A percentile compares a stretch with the other conserved stretches of the same genome.
Conservation (phyloP, 805 yeast species). For the baker's yeast (Saccharomyces cerevisiae) region DNA sequence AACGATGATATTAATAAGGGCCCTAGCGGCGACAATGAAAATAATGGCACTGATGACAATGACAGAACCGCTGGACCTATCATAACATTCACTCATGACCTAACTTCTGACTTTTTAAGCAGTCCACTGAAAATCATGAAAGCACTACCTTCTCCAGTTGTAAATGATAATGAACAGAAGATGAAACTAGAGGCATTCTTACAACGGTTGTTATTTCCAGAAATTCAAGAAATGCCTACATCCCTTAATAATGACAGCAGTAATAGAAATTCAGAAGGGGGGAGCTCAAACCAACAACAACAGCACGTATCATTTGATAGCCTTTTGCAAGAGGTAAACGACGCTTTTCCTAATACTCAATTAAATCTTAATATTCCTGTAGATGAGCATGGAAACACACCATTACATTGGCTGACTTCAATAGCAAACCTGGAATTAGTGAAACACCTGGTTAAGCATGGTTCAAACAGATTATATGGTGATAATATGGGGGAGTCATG, state of each 20-base stretch:
- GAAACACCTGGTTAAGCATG: constrained; percentile 53
- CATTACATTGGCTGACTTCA: constrained; percentile 93
- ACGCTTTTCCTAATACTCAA: constrained; percentile 16
- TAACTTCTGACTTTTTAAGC: constrained; percentile 4
- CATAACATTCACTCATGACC: constrained; percentile 12
- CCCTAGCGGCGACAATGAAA: not conserved
- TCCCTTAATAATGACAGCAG: not conserved
- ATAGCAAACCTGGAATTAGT: constrained; percentile 71
- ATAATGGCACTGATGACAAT: not conserved
- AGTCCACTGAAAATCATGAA: constrained; percentile 9
- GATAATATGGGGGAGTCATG: constrained; percentile 86
- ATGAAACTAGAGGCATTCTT: constrained; percentile 26
- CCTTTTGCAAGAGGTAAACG: constrained; percentile 20
- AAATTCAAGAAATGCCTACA: constrained; percentile 6
- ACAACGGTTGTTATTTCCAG: constrained; percentile 26
- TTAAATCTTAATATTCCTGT: constrained; percentile 74
- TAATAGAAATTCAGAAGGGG: not conserved
- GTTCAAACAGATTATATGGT: constrained; percentile 56
- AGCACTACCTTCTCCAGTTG: constrained; percentile 7
- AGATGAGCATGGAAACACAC: constrained; percentile 88
- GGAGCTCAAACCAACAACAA: constrained; percentile 3
- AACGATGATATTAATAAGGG: not conserved
- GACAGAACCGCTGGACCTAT: constrained; percentile 3
- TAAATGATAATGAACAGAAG: constrained; percentile 17
- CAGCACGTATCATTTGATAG: constrained; percentile 13